Base-by-base conservation (phyloP, 805 yeast genomes). In the Candida hispaniensis region DNA sequence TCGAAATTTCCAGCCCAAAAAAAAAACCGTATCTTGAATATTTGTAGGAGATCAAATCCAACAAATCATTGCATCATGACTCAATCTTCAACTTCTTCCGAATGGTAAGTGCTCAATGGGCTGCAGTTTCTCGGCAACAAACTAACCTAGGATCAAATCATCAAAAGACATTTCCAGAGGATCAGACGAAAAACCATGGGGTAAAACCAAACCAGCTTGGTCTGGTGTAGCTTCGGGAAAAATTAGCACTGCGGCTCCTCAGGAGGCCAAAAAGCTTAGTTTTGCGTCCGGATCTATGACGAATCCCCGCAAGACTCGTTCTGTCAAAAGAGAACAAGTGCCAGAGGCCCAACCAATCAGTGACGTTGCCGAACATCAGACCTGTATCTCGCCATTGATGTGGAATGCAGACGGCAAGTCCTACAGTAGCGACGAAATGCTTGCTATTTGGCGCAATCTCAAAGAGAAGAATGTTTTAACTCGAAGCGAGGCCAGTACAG, bases 341-440 rank as follows among this genome's bases (percentile, higher is more conserved):
- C 18, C 28, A 17, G 36, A 32, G n/a, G 3, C 22, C 4, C 9
- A 11, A n/a, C 14, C 35, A n/a, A n/a, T n/a, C n/a, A n/a, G n/a
- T n/a, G n/a, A n/a, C n/a, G n/a, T n/a, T n/a, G n/a, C n/a, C n/a
- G n/a, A n/a, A n/a, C n/a, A n/a, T n/a, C n/a, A n/a, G n/a, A n/a
- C n/a, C n/a, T n/a, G n/a, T n/a, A n/a, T n/a, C n/a, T 32, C 36
- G 7, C 36, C 36, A 7, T 14, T 32, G 28, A 13, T 32, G 14
- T 28, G 28, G 19, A 67, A 64, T 43, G 53, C 53, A 15, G 61
- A 56, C 10, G 62, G 73, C 19, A 55, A 56, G 39, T 54, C 55
- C 16, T 73, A 74, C 46, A 47, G 70, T 5, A 56, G 71, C 52
- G 62, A 64, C 17, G 73, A 74, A 44, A 63, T 75, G 44, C 61